Evolutionary conservation across 2,329 filamentous ascomycete genomes (phyloP), one percentile per base, ranked within the genome.

Genomic region (Botryotinia globosa): DNA sequence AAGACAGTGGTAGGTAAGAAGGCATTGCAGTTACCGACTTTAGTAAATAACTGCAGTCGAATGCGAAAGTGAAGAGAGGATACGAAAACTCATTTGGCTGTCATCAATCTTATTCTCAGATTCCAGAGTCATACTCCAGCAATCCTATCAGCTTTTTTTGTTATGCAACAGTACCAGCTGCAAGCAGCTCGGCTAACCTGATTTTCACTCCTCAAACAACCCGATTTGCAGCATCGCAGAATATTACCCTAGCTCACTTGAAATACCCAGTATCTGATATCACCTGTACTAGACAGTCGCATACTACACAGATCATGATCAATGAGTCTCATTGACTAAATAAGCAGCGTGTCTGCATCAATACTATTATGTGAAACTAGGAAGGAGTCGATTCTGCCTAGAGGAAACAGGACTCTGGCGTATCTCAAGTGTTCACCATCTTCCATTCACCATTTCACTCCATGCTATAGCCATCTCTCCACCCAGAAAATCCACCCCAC

Each of bases 291-390:
- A 0, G 4, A n/a, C 1, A 51, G 48, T 51, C n/a, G 48, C 25
- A 51, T n/a, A 16, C 0, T 7, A n/a, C 0, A n/a, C 25, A 16
- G 48, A 12, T 14, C 14, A n/a, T 7, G 25, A n/a, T 14, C 1
- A n/a, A 16, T n/a, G 25, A n/a, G 4, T 25, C 25, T 51, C 25
- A 16, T n/a, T 1, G 5, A 51, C 48, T n/a, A 12, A n/a, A n/a
- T 16, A 4, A 7, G 12, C 6, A 1, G 5, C 4, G 1, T n/a
- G 14, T 14, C 25, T 16, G 5, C 48, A 5, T n/a, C 12, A 7
- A 25, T 14, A 3, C 5, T 51, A n/a, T n/a, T 14, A 0, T n/a
- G 1, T n/a, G 10, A 51, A 51, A 12, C 9, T 25, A n/a, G 22
- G 7, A 12, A 12, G 4, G 39, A 5, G 39, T 16, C 4, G 14